Evolutionary conservation across 805 yeast genomes (phyloP).

Genomic region (Monosporozyma siamensis): DNA sequence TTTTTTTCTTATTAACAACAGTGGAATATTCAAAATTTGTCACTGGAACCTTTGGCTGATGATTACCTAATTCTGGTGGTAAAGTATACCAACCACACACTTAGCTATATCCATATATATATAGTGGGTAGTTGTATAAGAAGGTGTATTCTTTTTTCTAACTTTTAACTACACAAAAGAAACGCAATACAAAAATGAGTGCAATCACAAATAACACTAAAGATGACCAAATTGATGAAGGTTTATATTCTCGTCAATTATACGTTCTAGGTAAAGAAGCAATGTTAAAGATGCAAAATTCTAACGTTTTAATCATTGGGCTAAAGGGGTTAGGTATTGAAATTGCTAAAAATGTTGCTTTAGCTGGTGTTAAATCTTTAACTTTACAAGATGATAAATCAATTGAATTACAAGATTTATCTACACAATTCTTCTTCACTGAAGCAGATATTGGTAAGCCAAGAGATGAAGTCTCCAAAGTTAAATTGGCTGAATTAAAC

Average conservation of each 20-base stretch:
- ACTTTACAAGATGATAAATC: constrained; percentile 74
- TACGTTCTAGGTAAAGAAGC: constrained; percentile 97
- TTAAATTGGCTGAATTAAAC: constrained; percentile 72
- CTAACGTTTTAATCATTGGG: constrained; percentile 87
- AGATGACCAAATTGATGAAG: constrained; percentile 67
- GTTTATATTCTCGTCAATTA: constrained; percentile 91
- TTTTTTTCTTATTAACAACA: too few species aligned
- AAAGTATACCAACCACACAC: too few species aligned
- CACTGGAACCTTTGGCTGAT: too few species aligned
- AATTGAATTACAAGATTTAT: constrained; percentile 60
- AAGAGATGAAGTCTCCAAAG: constrained; percentile 64
- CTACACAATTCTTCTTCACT: constrained; percentile 78
- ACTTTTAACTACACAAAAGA: too few species aligned
- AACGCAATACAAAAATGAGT: neutral
- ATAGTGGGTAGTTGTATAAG: too few species aligned
- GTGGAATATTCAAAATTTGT: too few species aligned
- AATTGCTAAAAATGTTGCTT: constrained; percentile 90
- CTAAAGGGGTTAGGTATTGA: constrained; percentile 90
- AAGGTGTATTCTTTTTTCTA: too few species aligned
- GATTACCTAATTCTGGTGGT: too few species aligned
- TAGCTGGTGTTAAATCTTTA: constrained; percentile 94
- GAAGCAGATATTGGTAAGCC: constrained; percentile 66
- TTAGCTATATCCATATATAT: too few species aligned
- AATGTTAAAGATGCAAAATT: constrained; percentile 90
- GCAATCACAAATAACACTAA: constrained; percentile 8